A percentile compares a stretch with the other conserved stretches of the same genome.
Evolutionary conservation across 768 basidiomycete genomes (phyloP).

Genomic region (Macrocybe gigantea): DNA sequence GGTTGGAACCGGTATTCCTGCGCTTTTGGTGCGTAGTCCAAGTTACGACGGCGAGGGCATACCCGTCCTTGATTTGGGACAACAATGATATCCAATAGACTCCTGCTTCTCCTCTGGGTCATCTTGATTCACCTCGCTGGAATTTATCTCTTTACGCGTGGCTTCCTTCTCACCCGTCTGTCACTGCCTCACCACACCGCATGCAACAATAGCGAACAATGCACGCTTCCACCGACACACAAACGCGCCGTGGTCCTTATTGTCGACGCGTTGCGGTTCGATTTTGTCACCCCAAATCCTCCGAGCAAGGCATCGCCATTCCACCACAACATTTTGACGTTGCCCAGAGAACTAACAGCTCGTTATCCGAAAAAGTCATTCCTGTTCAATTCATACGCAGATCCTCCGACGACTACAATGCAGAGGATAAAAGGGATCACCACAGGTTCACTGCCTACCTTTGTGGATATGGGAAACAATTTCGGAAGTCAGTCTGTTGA

Average conservation of each 20-base stretch:
- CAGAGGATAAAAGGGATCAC: constrained; percentile 94
- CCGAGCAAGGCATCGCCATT: constrained; percentile 55
- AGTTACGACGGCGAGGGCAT: not conserved
- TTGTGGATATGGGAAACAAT: constrained; percentile 89
- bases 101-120: constrained; percentile 48
- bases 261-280: constrained; percentile 90
- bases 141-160: constrained; percentile 85
- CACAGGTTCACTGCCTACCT: constrained; percentile 92
- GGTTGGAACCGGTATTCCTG: not conserved
- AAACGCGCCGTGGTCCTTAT: constrained; percentile 78
- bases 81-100: constrained; percentile 16
- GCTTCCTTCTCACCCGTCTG: constrained; percentile 82
- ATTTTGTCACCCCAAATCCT: constrained; percentile 78
- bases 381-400: constrained; percentile 84
- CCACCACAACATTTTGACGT: constrained; percentile 78
- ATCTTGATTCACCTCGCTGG: constrained; percentile 66
- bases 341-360: constrained; percentile 69
- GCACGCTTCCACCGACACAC: constrained; percentile 61
- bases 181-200: constrained; percentile 55
- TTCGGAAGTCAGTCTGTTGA: constrained; percentile 82
- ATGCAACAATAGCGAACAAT: constrained; percentile 28
- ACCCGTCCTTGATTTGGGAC: constrained; percentile 8
- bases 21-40: not conserved
- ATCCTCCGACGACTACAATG: constrained; percentile 92
- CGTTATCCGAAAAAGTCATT: constrained; percentile 67